Base-by-base conservation (phyloP, 495 filamentous ascomycete genomes). In the Neurospora sp. region DNA sequence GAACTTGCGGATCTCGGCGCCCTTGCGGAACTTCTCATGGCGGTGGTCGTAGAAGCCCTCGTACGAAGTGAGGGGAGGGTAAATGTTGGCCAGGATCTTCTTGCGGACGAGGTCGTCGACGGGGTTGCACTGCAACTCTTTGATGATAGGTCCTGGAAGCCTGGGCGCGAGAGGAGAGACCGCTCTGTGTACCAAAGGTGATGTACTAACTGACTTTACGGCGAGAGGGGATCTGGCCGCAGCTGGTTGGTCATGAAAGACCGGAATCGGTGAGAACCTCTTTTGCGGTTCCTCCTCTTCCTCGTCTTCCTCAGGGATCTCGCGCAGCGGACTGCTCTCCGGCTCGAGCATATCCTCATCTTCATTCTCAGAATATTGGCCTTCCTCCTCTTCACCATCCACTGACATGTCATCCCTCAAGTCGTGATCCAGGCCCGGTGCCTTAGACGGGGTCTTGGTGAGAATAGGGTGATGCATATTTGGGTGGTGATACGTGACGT, bases 41-140 rank as follows among this genome's bases (percentile, higher is more conserved):
- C 83, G 81, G 75, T 94, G 89, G 61, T 92, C 89, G 79, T 90
- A 89, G 77, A 92, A 98, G 12, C 94, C 94, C 12, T 90, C 82
- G 77, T 94, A 95, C 0, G 89, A 86, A 41, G 81, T 84, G 2
- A 98, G 84, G 8, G 91, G 87, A 31, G 93, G 91, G 27, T 92
- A 87, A 53, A 92, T 81, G 20, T 89, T 87, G 5, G 87, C 85
- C 20, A 97, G 84, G 70, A 99, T 97, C 59, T 87, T 88, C 6
- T 89, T 82, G 17, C 93, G 90, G 41, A 96, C 85, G 3, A 81
- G 83, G 20, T 90, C 89, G 78, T 96, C 91, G 35, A 94, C 89
- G 0, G 96, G 96, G 78, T 97, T 98, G 83, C 94, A 97, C 77
- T 93, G 92, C 8, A 80, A 74, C 59, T 98, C 96, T 72, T 89